A percentile compares a stretch with the other conserved stretches of the same genome.
Evolutionary conservation across 192 early-diverging fungal species (phyloP).

Genomic region (Linnemannia zychae): DNA sequence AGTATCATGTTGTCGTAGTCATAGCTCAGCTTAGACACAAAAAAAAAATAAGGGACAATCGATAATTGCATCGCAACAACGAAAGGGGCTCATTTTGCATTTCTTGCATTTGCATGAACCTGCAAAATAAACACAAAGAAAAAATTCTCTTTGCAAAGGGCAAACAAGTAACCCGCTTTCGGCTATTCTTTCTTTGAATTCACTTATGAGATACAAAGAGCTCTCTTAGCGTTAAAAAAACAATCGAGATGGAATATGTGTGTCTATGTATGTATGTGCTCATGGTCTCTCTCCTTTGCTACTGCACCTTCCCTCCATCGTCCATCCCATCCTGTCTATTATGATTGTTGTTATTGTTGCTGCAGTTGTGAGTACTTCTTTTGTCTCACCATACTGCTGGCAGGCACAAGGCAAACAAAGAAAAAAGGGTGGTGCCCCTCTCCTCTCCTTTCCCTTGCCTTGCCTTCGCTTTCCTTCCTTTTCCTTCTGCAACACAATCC

Average conservation of each 20-base stretch:
- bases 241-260: background rate
- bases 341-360: too few relatives aligned
- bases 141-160: background rate
- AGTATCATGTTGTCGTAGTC: background rate
- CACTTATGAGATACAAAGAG: background rate
- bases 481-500: background rate
- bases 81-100: constrained; percentile 7
- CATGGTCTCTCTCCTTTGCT: background rate
- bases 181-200: background rate
- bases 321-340: background rate
- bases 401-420: background rate
- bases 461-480: background rate
- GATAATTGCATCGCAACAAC: constrained; percentile 3
- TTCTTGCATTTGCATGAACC: constrained; percentile 9
- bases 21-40: background rate
- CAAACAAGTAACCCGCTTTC: constrained; percentile 11
- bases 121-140: background rate
- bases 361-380: constrained; percentile 1
- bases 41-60: background rate
- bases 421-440: background rate
- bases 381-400: background rate
- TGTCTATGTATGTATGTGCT: background rate
- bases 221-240: background rate
- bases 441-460: background rate
- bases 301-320: background rate